Conservation (phyloP, 768 basidiomycete genomes). For the Suillus variegatus region DNA sequence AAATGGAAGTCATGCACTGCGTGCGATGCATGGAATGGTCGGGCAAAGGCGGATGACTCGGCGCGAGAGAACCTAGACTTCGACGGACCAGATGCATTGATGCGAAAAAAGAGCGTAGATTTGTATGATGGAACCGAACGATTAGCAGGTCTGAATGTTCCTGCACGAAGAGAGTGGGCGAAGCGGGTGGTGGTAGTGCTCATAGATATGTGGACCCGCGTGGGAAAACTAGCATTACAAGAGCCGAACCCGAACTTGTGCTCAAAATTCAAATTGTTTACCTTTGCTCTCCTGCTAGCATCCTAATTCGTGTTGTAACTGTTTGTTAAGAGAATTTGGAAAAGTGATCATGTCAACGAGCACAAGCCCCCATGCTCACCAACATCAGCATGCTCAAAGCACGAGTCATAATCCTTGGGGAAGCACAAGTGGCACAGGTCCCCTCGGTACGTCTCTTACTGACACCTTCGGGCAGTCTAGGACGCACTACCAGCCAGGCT, state of each 20-base stretch:
- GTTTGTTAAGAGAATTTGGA: not conserved
- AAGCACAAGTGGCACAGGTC: conserved; percentile 38
- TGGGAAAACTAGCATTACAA: conserved; percentile 17
- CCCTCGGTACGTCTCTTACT: conserved; percentile 54
- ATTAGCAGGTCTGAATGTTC: conserved; percentile 8
- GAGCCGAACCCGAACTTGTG: not conserved
- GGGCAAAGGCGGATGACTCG: conserved; percentile 4
- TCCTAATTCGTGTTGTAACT: not conserved
- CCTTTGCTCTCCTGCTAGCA: not conserved
- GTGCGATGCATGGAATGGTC: conserved; percentile 33
- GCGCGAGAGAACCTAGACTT: not conserved
- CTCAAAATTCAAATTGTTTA: conserved; percentile 1
- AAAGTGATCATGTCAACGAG: conserved; percentile 35
- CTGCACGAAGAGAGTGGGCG: not conserved
- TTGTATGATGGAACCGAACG: conserved; percentile 11
- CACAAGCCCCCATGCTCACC: conserved; percentile 19
- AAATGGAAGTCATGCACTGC: conserved; percentile 69
- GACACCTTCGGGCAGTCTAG: conserved; percentile 72
- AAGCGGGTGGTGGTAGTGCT: conserved; percentile 13
- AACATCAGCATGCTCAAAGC: conserved; percentile 40
- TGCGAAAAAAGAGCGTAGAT: not conserved
- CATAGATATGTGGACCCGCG: conserved; percentile 18
- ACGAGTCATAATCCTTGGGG: conserved; percentile 51
- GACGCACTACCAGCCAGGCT: conserved; percentile 79
- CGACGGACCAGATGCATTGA: not conserved